A percentile compares a stretch with the other conserved stretches of the same genome.
Evolutionary conservation across 176 grass and related monocot species (phyloP).

Genomic region (Alloteropsis semialata): DNA sequence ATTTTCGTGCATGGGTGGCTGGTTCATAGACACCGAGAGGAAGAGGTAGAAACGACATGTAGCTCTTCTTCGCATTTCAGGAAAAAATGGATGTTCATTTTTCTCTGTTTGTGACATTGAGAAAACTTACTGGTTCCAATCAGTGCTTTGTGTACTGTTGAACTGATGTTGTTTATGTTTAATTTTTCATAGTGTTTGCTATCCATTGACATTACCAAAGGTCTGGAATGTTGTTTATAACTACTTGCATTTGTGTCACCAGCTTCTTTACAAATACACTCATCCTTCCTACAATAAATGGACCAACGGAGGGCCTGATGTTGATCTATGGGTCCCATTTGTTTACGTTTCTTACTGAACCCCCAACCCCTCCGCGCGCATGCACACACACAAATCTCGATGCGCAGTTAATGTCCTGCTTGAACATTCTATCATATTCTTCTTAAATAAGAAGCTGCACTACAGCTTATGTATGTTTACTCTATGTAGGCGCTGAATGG

Average conservation of each 20-base stretch:
- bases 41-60: too few species aligned
- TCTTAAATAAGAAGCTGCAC: neutral
- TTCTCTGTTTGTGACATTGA: neutral
- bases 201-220: slow-evolving; percentile 9
- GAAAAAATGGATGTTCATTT: neutral
- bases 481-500: slow-evolving; percentile 89
- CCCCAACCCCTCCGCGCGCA: too few species aligned
- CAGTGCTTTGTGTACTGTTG: neutral
- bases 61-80: too few species aligned
- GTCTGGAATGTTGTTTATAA: slow-evolving; percentile 1
- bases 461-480: slow-evolving; percentile 1
- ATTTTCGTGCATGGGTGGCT: too few species aligned
- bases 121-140: neutral
- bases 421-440: neutral
- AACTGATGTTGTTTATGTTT: slow-evolving; percentile 15
- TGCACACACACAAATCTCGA: neutral
- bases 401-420: neutral
- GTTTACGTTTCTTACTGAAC: slow-evolving; percentile 75
- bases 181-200: neutral
- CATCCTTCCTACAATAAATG: slow-evolving; percentile 88
- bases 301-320: slow-evolving; percentile 98
- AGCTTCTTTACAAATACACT: slow-evolving; percentile 98
- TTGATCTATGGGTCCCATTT: slow-evolving; percentile 87
- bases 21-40: too few species aligned
- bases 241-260: slow-evolving; percentile 24